These are phyloP conservation scores for Leccinum subgranulosum DNA, from an alignment of 768 basidiomycete genomes.

Conservation along the genomic window DNA sequence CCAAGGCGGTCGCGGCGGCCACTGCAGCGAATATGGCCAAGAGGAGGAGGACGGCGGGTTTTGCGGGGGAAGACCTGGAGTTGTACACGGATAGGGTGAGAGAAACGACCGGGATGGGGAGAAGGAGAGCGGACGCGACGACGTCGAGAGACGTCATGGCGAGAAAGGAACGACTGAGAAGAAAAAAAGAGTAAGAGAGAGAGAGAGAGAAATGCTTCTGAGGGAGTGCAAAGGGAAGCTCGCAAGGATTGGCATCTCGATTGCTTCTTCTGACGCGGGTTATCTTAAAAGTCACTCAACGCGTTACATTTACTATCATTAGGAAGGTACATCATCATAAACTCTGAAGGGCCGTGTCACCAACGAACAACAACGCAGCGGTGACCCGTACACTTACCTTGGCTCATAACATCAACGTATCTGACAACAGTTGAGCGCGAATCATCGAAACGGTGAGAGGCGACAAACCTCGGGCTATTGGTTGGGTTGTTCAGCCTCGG, in stretches of 20 bases:
- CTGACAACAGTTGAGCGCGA: not conserved
- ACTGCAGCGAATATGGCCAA: constrained; percentile 23
- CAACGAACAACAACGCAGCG: not conserved
- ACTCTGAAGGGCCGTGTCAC: constrained; percentile 8
- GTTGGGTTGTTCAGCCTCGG: not conserved
- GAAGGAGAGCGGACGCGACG: constrained; percentile 26
- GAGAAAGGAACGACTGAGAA: constrained; percentile 18
- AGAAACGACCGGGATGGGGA: constrained; percentile 23
- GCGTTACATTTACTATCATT: not conserved
- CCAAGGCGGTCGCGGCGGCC: constrained; percentile 20
- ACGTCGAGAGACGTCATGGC: constrained; percentile 25
- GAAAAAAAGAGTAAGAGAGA: constrained; percentile 9
- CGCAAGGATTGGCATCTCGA: constrained; percentile 15
- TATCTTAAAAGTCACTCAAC: not conserved
- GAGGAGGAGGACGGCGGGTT: constrained; percentile 13
- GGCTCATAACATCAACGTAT: not conserved
- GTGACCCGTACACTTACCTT: constrained; percentile 7
- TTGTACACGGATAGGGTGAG: constrained; percentile 10
- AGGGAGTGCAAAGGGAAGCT: not conserved
- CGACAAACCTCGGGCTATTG: constrained; percentile 16
- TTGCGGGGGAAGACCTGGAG: constrained; percentile 7
- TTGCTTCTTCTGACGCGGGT: constrained; percentile 6
- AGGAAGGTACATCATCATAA: not conserved
- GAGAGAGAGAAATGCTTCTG: not conserved
- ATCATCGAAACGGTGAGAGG: not conserved